Evolutionary conservation across 1,284 basidiomycete genomes (phyloP), one percentile per base, ranked within the genome.

Genomic region (Coniferiporia weirii): DNA sequence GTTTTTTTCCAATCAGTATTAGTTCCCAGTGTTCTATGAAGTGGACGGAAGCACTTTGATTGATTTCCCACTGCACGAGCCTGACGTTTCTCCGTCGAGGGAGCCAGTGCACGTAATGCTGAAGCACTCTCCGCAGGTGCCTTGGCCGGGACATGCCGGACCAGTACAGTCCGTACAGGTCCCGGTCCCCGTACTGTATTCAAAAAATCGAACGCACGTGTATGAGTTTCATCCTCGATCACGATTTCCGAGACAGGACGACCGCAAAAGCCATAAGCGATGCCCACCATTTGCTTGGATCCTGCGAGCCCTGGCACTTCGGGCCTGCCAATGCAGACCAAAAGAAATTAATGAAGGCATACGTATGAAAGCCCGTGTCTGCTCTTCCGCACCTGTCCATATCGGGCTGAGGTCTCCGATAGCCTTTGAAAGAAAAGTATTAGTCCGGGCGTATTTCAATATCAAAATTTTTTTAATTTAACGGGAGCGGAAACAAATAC

Each of bases 111-210:
- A 51, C 10, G 13, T 27, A 20, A 51, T 51, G 9, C 27, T 20
- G 22, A 34, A 51, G 49, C 49, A 51, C 20, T 51, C 35, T 32
- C 49, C 49, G 35, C 49, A 51, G 17, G 49, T 51, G 35, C 49
- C 49, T 19, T 51, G 49, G 17, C 22, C 49, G 15, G 49, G 49
- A 36, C 49, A 51, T 17, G 49, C 49, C 9, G 49, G 49, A 34
- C 49, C 49, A 10, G 22, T 19, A 12, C 49, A 51, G 49, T 51
- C 17, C 27, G 27, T 27, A 20, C 49, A 51, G 49, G 27, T 12
- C 7, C 49, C 49, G 17, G 27, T 32, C 15, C 49, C 49, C 15
- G 27, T 51, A 20, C 49, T 51, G 49, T 20, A 32, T 22, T 51
- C 15, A 51, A 51, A 9, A n/a, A 9, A 46, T 9, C 12, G 13